Evolutionary conservation across 1,284 basidiomycete species (phyloP), one percentile per base, ranked within the genome.

Genomic region (Rhodotorula sp.): DNA sequence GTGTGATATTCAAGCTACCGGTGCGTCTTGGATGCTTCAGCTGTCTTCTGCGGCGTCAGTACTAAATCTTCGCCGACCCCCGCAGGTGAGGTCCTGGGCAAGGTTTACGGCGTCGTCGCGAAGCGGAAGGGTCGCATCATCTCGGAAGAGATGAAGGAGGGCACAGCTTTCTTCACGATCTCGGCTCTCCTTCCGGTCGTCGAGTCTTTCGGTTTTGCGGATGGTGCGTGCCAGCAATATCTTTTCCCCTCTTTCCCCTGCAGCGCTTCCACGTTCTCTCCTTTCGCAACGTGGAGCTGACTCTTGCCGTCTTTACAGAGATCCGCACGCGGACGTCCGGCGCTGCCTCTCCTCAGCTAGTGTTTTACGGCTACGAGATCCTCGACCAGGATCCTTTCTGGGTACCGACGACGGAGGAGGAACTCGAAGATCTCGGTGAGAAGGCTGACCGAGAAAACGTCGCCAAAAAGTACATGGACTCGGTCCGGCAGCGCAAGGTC

Each of bases 81-180:
- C 68, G 64, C 76, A 95, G 93, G 93, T 77, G 96, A 99, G 74
- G 96, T 98, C 0, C 86, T 99, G 55, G 96, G 96, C 12, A 99
- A 97, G 80, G 94, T 99, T 1, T 99, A 99, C 78, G 95, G 88
- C 4, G 96, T 99, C 22, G 90, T 99, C 2, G 89, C 95, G 0
- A 88, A 89, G 79, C 87, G 96, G 69, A 86, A 93, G 65, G 96
- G 96, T 1, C 86, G 91, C 64, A 95, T 99, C 74, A 87, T 95
- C 14, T 90, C 91, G 14, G 96, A 99, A 80, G 96, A 99, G 81
- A 97, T 99, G 93, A 97, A 95, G 80, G 95, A 99, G 79, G 95
- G 96, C 0, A 98, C 95, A 0, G 86, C 89, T 0, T 96, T 97
- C 82, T 98, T 99, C 82, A 94, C 89, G 8, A 89, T 99, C 45